Evolutionary conservation across 176 grass and related monocot genomes (phyloP), one percentile per base, ranked within the genome.

Genomic region (Carex scoparia): DNA sequence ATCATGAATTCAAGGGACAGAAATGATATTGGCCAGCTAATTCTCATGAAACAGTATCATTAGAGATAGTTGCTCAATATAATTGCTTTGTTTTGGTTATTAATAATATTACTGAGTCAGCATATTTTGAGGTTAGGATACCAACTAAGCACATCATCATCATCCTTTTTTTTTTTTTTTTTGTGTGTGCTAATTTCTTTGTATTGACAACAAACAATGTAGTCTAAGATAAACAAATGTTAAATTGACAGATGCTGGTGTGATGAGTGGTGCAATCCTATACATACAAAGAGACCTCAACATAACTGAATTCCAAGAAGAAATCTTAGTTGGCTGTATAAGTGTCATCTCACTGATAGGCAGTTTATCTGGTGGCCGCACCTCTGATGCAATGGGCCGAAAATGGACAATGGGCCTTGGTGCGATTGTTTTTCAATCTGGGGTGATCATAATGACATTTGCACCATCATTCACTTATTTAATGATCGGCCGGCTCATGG

Each of bases 321-420:
- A 97, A 88, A 87, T 97, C 54, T 85, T 97, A 68, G 84, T 97
- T 13, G 90, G 94, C 19, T 97, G 92, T 37, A 67, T 97, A 23
- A 97, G 94, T 61, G 87, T 97, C 55, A 84, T 97, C 40, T 97
- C 94, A 48, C 94, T 97, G 73, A 62, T 94, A 81, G 94, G 94
- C 84, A 97, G 94, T 64, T 82, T 97, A 57, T 90, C 88, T 86
- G 94, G 91, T 61, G 94, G 94, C 5, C 88, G 87, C 79, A 97
- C 94, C 4, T 97, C 94, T n/a, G 94, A 97, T 85, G 90, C 88
- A 13, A 87, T 97, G 65, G 94, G 94, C 63, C 84, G 92, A 32
- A 94, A 97, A 89, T 94, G 92, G 92, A 97, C 94, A 62, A 97
- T 97, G 90, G 94, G 81, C 14, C 72, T 97, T 10, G 94, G 92